A percentile compares a stretch with the other conserved stretches of the same genome.
Evolutionary conservation across 225 moss, liverwort and hornwort species (phyloP).

Genomic region (Polytrichum commune): DNA sequence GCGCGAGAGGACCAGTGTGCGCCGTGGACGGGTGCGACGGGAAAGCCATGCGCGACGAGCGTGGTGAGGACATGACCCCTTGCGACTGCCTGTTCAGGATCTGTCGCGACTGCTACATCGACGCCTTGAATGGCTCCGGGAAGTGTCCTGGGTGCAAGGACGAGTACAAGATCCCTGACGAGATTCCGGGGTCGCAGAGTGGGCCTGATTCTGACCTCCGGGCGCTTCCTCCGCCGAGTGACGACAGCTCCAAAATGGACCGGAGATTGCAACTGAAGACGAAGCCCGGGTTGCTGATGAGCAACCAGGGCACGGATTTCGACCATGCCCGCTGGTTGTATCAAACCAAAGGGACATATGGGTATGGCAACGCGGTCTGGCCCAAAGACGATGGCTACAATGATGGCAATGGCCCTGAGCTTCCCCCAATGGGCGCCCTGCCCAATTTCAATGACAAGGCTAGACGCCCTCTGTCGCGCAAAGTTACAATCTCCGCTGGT

Average conservation of each 20-base stretch:
- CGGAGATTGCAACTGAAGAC: constrained; percentile 70
- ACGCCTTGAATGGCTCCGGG: constrained; percentile 65
- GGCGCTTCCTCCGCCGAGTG: constrained; percentile 62
- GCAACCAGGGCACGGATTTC: constrained; percentile 66
- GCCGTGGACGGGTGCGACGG: constrained; percentile 76
- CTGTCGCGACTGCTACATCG: constrained; percentile 93
- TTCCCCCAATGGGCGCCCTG: constrained; percentile 28
- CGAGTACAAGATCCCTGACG: constrained; percentile 62
- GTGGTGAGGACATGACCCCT: constrained; percentile 68
- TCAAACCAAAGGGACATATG: constrained; percentile 64
- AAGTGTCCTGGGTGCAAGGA: constrained; percentile 94
- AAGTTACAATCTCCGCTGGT: constrained; percentile 49
- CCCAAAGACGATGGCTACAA: constrained; percentile 59
- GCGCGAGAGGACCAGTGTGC: constrained; percentile 52
- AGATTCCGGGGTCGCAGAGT: constrained; percentile 29
- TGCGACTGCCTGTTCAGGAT: constrained; percentile 88
- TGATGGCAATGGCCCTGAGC: constrained; percentile 28
- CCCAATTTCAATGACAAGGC: constrained; percentile 60
- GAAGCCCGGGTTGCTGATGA: constrained; percentile 56
- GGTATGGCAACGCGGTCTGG: constrained; percentile 67
- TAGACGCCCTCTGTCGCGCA: constrained; percentile 53
- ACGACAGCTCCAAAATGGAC: constrained; percentile 58
- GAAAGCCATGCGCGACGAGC: constrained; percentile 77
- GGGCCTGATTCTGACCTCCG: constrained; percentile 42
- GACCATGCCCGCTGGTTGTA: constrained; percentile 93